Evolutionary conservation across 257 asterid species (phyloP), one percentile per base, ranked within the genome.

Genomic region (Paulownia fortunei): DNA sequence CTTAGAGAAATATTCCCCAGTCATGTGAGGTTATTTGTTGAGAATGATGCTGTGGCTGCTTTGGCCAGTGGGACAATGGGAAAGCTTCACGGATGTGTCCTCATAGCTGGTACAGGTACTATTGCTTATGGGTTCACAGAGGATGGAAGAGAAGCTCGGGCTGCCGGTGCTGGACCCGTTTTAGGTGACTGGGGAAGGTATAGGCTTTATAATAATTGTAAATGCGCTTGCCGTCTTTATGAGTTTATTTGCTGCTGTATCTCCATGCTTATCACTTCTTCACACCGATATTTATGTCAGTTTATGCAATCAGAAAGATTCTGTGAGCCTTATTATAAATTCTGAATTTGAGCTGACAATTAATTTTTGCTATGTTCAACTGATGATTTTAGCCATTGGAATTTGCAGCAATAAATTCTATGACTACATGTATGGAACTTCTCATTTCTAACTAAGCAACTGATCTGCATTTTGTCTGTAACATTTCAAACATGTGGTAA

Each of bases 111-210:
- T 76, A 93, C 97, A 24, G 98, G 98, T 10, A 93, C 96, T 80
- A 93, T 93, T 80, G 91, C 98, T 60, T 93, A 87, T 71, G 97
- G 98, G 8, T 91, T 87, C 80, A 88, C 94, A 0, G 97, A 93
- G 86, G 97, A 93, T 80, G 97, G 97, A 52, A 89, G 96, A 79
- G 88, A 93, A 83, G 97, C 98, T 65, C 88, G 96, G 52, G 97
- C 98, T 74, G 88, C 97, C 18, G 98, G 98, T 77, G 98, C 98
- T 8, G 98, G 98, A 18, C 98, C 97, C 41, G 75, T 89, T 74
- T 89, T 93, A 76, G 98, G 98, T 82, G 98, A 93, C 83, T 89
- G 94, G 97, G 98, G 97, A 87, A 92, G 97, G 97, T 92, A 82
- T 34, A 27, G 16, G 0, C 49, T 62, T 52, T 21, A 16, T 26